Base-by-base conservation (phyloP, 2,329 filamentous ascomycete genomes). In the Parafenestella ontariensis region DNA sequence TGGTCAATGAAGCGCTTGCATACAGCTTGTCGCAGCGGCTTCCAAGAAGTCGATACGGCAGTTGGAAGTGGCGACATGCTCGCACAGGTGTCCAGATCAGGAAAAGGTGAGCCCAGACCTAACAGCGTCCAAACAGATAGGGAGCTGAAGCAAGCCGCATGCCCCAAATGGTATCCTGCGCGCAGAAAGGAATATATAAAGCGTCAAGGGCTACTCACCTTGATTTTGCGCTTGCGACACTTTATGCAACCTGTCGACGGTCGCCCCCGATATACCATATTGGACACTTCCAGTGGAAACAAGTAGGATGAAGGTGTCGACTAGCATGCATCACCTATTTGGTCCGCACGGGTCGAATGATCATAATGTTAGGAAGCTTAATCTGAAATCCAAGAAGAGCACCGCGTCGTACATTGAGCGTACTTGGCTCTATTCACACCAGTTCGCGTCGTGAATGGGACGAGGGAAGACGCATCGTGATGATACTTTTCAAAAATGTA, bases 171-270 rank as follows among this genome's bases (percentile, higher is more conserved):
- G 36, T 23, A 20, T 15, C 3, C 11, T 21, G 36, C 10, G n/a
- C 20, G 17, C 5, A 24, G 6, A 9, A 20, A 28, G 9, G 2
- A 3, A 42, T 23, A 24, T 46, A 42, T 31, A 44, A 42, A 51
- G 13, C 3, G 13, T 39, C 24, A 18, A 13, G 23, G 8, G 33
- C 42, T 15, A 56, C 70, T 51, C 45, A 78, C 76, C 65, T 76
- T 77, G 39, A 77, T 70, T 55, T 77, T 78, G 42, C 76, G 70
- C 45, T 76, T 68, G n/a, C 76, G 70, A 59, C 76, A 78, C 44
- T 60, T 72, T 43, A 64, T 64, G 46, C 71, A 73, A 5, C 70
- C 71, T 11, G 69, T 73, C 8, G 69, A 73, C 1, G 71, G 71
- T 17, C 62, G 65, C 7, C 71, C 71, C 17, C 71, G 63, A 49